phyloP scores from a whole-genome alignment of 352 stramenopile genomes.

The Halophytophthora batemanensis region DNA sequence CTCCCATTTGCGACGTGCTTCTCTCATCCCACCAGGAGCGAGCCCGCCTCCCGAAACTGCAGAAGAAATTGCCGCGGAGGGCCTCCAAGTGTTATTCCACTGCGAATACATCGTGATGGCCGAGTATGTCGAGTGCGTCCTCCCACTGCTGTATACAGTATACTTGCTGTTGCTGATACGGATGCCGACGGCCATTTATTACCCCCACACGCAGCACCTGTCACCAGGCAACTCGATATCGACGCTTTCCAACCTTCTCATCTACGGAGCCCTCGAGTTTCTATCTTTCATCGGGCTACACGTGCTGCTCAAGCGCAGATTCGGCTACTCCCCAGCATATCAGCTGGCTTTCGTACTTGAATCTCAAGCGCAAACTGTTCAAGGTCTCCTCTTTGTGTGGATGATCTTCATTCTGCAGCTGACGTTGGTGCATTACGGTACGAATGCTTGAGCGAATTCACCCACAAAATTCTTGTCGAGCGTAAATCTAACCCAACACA shows the following conservation, averaged over 20 bases:
- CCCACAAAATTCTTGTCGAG: no score
- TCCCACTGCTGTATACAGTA: conserved; percentile 16
- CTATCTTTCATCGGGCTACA: conserved; percentile 8
- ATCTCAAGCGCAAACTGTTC: conserved; percentile 13
- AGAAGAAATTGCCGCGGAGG: neutral
- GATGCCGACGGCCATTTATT: conserved; percentile 20
- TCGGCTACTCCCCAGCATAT: conserved; percentile 20
- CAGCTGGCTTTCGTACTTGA: conserved; percentile 37
- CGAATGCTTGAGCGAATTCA: neutral
- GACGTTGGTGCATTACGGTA: conserved; percentile 23
- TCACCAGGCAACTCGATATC: neutral
- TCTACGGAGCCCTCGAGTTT: conserved; percentile 10
- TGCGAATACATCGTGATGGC: conserved; percentile 17
- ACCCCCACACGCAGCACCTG: conserved; percentile 7
- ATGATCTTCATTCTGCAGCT: conserved; percentile 21
- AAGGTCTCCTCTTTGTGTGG: conserved; percentile 20
- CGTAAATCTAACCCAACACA: no score
- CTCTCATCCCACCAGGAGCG: no score
- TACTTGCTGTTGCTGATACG: conserved; percentile 12
- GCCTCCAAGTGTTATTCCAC: conserved; percentile 18
- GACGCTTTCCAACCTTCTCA: conserved; percentile 3
- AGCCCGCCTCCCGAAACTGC: neutral
- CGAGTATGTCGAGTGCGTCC: conserved; percentile 20
- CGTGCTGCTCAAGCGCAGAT: conserved; percentile 9
- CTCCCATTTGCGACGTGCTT: no score